phyloP scores from a whole-genome alignment of 179 eudicot genomes.

The Monotropa hypopitys region DNA sequence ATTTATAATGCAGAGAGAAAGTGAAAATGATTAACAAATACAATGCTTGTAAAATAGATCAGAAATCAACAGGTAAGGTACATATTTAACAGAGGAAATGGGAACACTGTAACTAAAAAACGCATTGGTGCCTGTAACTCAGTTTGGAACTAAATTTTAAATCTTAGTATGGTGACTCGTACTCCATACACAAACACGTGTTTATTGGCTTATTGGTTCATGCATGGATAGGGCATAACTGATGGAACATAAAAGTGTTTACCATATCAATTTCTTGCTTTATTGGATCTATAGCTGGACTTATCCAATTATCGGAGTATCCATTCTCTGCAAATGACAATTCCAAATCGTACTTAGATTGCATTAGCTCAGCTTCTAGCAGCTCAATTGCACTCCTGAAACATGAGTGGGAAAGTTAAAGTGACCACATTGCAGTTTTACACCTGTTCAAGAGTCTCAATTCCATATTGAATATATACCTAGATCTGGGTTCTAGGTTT shows the following conservation, averaged over 20 bases:
- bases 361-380: conserved; percentile 63
- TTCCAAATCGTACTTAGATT: conserved; percentile 17
- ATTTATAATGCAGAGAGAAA: neutral
- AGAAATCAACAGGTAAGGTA: neutral
- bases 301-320: conserved; percentile 28
- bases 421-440: conserved; percentile 1
- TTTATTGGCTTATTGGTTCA: neutral
- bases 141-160: neutral
- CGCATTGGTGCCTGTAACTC: neutral
- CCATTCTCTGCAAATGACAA: conserved; percentile 18
- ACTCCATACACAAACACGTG: neutral
- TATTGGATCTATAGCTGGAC: conserved; percentile 15
- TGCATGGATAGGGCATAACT: neutral
- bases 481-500: neutral
- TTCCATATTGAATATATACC: neutral
- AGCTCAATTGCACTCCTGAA: conserved; percentile 88
- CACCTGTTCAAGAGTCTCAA: neutral
- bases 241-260: conserved; percentile 15
- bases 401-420: neutral
- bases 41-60: neutral
- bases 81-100: neutral
- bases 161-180: neutral
- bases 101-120: neutral
- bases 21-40: neutral
- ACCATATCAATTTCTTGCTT: conserved; percentile 38